Evolutionary conservation across 2,329 filamentous ascomycete species (phyloP), one percentile per base, ranked within the genome.

Genomic region (Alternaria atra): DNA sequence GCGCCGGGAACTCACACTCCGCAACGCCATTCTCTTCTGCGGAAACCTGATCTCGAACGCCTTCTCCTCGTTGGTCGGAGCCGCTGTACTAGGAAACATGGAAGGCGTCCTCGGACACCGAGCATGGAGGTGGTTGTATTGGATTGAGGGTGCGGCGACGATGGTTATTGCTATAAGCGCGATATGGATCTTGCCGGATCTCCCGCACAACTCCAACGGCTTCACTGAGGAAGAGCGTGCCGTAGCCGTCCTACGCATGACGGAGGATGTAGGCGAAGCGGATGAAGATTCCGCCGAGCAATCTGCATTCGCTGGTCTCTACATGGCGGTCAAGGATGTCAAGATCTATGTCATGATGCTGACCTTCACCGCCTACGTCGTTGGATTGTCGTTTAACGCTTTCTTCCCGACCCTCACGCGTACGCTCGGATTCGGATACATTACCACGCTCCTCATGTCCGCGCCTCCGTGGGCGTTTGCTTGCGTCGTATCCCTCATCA

Each of bases 321-420:
- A 84, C 53, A 86, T 89, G 83, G 85, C 86, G 0, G 70, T 88
- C 51, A 87, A 85, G 73, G 88, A 90, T 63, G 15, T 78, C 64
- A 89, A 89, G 79, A 86, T 89, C 63, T 90, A 88, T 69, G 69
- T 89, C 61, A 85, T 89, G 84, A 88, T 88, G 83, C 56, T 89
- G 6, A 86, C 86, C 1, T 85, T 89, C 58, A 86, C 85, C 3
- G 85, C 86, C 4, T 89, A 89, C 62, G 86, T 89, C 7, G 81
- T 88, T 6, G 86, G 87, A 3, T 73, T 77, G 2, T 68, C 63
- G 0, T 78, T 77, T 68, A 78, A 78, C 52, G 73, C 74, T 10
- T 77, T 76, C 63, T 77, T 78, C 70, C 74, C 75, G 2, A 73
- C 69, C 82, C 39, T 81, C 2, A 79, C 79, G 0, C 55, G 67